Conservation (phyloP, 139 green algal species). For the Picochlorum costavermella region DNA sequence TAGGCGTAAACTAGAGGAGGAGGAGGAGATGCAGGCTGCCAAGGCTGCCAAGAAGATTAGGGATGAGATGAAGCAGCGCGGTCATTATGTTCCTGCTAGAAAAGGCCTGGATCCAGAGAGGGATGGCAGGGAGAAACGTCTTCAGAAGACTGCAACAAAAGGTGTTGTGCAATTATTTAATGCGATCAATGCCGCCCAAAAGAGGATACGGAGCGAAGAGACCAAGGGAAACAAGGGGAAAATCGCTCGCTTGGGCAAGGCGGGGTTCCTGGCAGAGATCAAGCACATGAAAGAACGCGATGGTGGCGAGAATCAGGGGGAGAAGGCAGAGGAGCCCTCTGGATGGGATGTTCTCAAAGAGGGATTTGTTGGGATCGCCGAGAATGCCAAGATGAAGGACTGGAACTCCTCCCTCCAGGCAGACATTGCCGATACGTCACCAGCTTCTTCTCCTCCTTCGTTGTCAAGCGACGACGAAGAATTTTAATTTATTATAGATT, state of each 20-base stretch:
- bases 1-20: slow-evolving; percentile 48
- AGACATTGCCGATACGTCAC: not conserved
- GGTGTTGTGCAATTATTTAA: slow-evolving; percentile 87
- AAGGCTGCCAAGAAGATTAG: slow-evolving; percentile 38
- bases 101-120: slow-evolving; percentile 53
- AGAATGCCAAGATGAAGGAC: slow-evolving; percentile 73
- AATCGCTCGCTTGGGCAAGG: slow-evolving; percentile 42
- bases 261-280: slow-evolving; percentile 64
- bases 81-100: slow-evolving; percentile 41
- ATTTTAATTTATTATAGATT: too few relatives aligned
- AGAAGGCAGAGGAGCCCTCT: slow-evolving; percentile 12
- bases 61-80: slow-evolving; percentile 48
- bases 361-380: slow-evolving; percentile 50
- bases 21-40: slow-evolving; percentile 31
- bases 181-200: slow-evolving; percentile 70
- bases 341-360: slow-evolving; percentile 68
- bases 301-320: not conserved
- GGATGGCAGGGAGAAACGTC: slow-evolving; percentile 58
- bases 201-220: slow-evolving; percentile 27
- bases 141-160: slow-evolving; percentile 59
- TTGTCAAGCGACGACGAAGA: not conserved
- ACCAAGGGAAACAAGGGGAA: slow-evolving; percentile 27
- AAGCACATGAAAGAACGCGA: not conserved
- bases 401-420: slow-evolving; percentile 44
- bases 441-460: too few relatives aligned